A percentile compares a stretch with the other conserved stretches of the same genome.
Evolutionary conservation across 441 rosid species (phyloP).

Genomic region (Euphorbia celastroides): DNA sequence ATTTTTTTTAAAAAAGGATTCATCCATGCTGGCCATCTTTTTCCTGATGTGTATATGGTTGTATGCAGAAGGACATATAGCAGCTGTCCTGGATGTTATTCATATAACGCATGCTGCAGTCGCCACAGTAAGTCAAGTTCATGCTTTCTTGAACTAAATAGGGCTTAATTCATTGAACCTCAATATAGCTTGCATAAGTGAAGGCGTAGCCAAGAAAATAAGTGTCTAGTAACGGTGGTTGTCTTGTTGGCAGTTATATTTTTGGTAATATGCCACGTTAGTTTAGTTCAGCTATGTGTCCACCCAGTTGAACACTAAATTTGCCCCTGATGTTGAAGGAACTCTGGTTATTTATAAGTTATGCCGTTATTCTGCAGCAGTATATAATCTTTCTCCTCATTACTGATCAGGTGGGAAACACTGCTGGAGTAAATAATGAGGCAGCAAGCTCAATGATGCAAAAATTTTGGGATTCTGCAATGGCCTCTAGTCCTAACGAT

Average conservation of each 20-base stretch:
- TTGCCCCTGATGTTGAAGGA: not conserved
- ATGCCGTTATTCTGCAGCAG: conserved; percentile 2
- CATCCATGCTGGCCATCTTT: conserved; percentile 5
- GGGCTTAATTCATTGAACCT: not conserved
- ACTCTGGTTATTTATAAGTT: not conserved
- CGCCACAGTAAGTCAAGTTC: conserved; percentile 61
- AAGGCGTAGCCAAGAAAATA: not conserved
- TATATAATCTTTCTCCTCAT: conserved; percentile 9
- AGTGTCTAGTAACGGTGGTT: not conserved
- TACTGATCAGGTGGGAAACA: conserved; percentile 60
- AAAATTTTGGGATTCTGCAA: conserved; percentile 98
- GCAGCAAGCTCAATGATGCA: conserved; percentile 85
- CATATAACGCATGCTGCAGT: conserved; percentile 90
- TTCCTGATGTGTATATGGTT: conserved; percentile 27
- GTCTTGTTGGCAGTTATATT: not conserved
- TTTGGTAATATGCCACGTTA: not conserved
- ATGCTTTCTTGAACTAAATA: conserved; percentile 9
- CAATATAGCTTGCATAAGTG: not conserved
- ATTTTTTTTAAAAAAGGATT: conserved; percentile 1
- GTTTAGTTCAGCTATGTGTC: not conserved
- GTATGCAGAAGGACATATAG: conserved; percentile 70
- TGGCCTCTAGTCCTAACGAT: conserved; percentile 64
- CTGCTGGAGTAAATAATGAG: conserved; percentile 65
- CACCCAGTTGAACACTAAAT: not conserved
- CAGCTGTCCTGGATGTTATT: conserved; percentile 81